Conservation (phyloP, 495 filamentous ascomycete species). For the Amniculicola lignicola region DNA sequence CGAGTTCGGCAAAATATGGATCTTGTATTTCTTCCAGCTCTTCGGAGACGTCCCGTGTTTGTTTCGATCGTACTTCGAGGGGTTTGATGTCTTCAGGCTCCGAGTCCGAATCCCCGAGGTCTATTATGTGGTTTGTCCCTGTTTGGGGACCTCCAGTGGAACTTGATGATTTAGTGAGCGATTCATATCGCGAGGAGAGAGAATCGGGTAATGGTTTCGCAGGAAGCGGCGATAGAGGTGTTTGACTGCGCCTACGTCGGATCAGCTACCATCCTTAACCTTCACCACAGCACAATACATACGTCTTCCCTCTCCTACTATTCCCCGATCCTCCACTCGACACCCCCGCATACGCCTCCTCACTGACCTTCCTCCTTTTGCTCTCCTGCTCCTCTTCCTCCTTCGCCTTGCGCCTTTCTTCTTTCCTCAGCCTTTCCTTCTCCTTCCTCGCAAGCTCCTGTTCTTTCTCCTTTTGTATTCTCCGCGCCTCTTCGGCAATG, state of each 20-base stretch:
- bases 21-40: conserved; percentile 25
- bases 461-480: conserved; percentile 16
- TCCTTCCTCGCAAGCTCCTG: too few species aligned
- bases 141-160: background rate
- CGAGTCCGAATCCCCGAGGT: conserved; percentile 19
- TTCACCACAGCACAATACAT: background rate
- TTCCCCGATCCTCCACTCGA: background rate
- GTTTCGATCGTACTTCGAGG: background rate
- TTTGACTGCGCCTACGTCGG: conserved; percentile 1
- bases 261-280: background rate
- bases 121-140: conserved; percentile 1
- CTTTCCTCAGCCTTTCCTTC: conserved; percentile 1
- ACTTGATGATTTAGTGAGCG: conserved; percentile 1
- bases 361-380: background rate
- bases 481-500: conserved; percentile 18
- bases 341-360: conserved; percentile 3
- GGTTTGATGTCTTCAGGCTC: conserved; percentile 4
- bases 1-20: conserved; percentile 7
- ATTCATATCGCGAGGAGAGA: conserved; percentile 15
- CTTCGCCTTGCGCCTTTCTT: conserved; percentile 1
- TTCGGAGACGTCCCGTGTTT: background rate
- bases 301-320: background rate
- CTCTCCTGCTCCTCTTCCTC: conserved; percentile 12
- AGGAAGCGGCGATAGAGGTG: conserved; percentile 9
- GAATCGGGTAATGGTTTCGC: background rate